Conservation (phyloP, 2,329 filamentous ascomycete genomes). For the Bipolaris victoriae region DNA sequence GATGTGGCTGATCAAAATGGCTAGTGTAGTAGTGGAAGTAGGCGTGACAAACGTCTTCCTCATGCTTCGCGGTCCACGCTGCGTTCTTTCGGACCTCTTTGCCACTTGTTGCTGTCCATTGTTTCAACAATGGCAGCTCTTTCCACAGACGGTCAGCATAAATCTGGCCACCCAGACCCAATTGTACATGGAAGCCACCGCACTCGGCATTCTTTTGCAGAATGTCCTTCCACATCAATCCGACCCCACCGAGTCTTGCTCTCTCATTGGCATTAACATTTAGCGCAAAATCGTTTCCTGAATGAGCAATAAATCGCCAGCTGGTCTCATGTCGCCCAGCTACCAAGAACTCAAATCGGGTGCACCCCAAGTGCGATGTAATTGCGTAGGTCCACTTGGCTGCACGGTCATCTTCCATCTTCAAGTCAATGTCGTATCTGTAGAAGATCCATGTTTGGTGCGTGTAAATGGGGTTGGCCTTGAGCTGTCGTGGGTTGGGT, state of each 20-base stretch:
- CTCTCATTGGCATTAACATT: conserved; percentile 87
- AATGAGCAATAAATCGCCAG: conserved; percentile 96
- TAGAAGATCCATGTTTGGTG: conserved; percentile 97
- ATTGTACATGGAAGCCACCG: conserved; percentile 91
- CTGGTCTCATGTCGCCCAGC: conserved; percentile 87
- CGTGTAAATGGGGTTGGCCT: conserved; percentile 79
- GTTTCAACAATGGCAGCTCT: conserved; percentile 88
- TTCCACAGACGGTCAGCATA: conserved; percentile 97
- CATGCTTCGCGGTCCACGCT: conserved; percentile 89
- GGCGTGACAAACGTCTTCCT: conserved; percentile 93
- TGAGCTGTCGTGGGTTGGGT: conserved; percentile 87
- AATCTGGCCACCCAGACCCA: conserved; percentile 92
- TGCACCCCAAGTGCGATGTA: conserved; percentile 94
- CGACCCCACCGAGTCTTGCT: conserved; percentile 82
- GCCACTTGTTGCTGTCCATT: conserved; percentile 92
- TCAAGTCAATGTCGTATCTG: conserved; percentile 87
- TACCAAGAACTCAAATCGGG: conserved; percentile 96
- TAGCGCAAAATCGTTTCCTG: conserved; percentile 92
- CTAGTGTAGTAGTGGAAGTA: conserved; percentile 99
- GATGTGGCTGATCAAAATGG: conserved; percentile 94
- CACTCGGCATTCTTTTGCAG: conserved; percentile 97
- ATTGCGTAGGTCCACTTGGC: conserved; percentile 98
- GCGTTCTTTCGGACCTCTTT: conserved; percentile 91
- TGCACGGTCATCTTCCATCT: conserved; percentile 78
- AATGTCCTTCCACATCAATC: conserved; percentile 99